Evolutionary conservation across 192 early-diverging fungal species (phyloP).

Genomic region (Coemansia sp.): DNA sequence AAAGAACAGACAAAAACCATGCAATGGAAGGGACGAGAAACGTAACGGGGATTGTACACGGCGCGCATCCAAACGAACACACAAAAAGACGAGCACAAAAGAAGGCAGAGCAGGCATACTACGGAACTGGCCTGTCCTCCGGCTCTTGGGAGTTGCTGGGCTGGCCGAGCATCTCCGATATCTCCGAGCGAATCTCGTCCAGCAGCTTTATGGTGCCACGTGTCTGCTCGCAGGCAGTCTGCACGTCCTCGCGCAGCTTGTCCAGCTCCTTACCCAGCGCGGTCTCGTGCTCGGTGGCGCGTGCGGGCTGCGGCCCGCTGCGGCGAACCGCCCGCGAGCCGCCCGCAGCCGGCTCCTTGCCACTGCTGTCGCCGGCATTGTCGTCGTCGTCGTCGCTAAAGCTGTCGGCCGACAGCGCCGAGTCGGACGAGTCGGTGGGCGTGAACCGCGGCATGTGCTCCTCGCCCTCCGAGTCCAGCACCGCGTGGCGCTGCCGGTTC

Average conservation of each 20-base stretch:
- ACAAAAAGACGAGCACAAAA: too few relatives aligned
- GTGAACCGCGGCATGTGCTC: not conserved
- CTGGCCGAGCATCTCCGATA: not conserved
- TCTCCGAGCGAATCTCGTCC: not conserved
- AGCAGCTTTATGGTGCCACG: constrained; percentile 1
- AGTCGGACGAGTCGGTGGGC: constrained; percentile 1
- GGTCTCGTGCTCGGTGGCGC: not conserved
- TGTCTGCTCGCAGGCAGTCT: constrained; percentile 7
- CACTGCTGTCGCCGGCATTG: not conserved
- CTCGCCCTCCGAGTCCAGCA: not conserved
- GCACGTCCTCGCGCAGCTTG: constrained; percentile 6
- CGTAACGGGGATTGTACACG: too few relatives aligned
- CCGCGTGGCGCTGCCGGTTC: not conserved
- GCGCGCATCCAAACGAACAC: too few relatives aligned
- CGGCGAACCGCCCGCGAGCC: not conserved
- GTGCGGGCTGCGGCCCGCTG: not conserved
- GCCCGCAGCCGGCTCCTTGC: not conserved
- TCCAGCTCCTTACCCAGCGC: constrained; percentile 4
- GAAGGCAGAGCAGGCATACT: too few relatives aligned
- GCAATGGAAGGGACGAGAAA: too few relatives aligned
- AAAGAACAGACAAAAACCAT: too few relatives aligned
- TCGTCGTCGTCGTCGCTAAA: not conserved
- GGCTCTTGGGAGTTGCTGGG: not conserved
- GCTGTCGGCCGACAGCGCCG: not conserved
- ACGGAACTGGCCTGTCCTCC: too few relatives aligned